These are phyloP conservation scores for Tremella yokohamensis DNA, from an alignment of 768 basidiomycete genomes.

Conservation along the genomic window DNA sequence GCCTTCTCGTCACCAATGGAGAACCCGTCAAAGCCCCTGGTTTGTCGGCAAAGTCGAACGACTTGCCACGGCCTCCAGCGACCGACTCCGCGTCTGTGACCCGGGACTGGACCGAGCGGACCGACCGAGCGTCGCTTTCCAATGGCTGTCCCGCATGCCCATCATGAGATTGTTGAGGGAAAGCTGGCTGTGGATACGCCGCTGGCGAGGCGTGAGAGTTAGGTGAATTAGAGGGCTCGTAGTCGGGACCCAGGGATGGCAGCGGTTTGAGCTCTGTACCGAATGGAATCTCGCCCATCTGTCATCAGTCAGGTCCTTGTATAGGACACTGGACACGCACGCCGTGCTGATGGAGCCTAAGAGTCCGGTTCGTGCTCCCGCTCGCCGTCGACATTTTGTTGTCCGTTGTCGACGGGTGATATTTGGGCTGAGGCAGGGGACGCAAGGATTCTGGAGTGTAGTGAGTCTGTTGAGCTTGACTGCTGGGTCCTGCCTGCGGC, in stretches of 20 bases:
- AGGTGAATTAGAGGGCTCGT: not conserved
- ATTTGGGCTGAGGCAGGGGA: not conserved
- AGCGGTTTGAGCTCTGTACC: conserved; percentile 2
- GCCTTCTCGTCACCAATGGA: not conserved
- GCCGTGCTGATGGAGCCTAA: not conserved
- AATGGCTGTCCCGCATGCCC: not conserved
- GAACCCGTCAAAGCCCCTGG: not conserved
- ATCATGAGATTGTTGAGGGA: not conserved
- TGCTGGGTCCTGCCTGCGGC: conserved; percentile 1
- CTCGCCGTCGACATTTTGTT: too few species aligned
- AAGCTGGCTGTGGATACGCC: not conserved
- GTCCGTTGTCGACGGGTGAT: too few species aligned
- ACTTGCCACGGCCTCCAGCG: not conserved
- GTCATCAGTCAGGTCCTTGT: not conserved
- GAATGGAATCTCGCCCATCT: not conserved
- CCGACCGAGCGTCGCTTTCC: not conserved
- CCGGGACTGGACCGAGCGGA: too few species aligned
- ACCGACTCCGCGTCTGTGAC: not conserved
- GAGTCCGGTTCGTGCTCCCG: not conserved
- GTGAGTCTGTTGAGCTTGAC: not conserved
- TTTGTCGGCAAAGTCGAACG: not conserved
- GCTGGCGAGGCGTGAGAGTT: not conserved
- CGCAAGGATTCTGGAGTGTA: not conserved
- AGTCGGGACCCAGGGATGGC: not conserved
- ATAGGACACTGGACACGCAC: not conserved